Conservation (phyloP, 164 flowering plant species). For the Amborella trichopoda region DNA sequence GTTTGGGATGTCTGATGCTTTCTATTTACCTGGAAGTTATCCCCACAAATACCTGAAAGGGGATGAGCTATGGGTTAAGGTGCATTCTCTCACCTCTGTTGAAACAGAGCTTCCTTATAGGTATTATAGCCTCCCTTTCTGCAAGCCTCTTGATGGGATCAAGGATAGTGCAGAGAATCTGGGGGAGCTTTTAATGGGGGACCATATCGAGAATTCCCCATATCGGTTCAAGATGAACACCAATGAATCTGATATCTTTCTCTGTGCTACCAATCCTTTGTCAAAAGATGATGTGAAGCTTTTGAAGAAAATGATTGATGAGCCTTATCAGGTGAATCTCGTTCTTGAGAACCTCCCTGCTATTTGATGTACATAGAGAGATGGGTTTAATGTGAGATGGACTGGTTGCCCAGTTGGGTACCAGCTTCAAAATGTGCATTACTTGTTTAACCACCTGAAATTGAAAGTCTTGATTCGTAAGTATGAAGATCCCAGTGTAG, state of each 20-base stretch:
- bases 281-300: constrained; percentile 38
- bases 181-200: constrained; percentile 88
- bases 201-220: constrained; percentile 78
- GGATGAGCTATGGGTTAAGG: constrained; percentile 43
- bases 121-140: constrained; percentile 71
- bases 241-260: constrained; percentile 49
- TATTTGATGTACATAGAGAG: constrained; percentile 52
- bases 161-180: constrained; percentile 77
- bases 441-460: constrained; percentile 71
- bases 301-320: constrained; percentile 61
- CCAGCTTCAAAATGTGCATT: constrained; percentile 43
- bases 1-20: constrained; percentile 34
- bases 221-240: constrained; percentile 49
- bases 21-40: constrained; percentile 87
- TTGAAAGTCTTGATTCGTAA: constrained; percentile 67
- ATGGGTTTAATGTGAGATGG: constrained; percentile 40
- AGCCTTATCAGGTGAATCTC: constrained; percentile 79
- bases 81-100: constrained; percentile 68
- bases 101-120: constrained; percentile 75
- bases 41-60: constrained; percentile 56
- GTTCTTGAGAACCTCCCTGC: constrained; percentile 73
- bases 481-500: constrained; percentile 66
- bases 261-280: constrained; percentile 40
- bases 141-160: constrained; percentile 54
- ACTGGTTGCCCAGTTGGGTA: constrained; percentile 82